phyloP scores from a whole-genome alignment of 805 yeast species.

The Saccharomycopsis vini region DNA sequence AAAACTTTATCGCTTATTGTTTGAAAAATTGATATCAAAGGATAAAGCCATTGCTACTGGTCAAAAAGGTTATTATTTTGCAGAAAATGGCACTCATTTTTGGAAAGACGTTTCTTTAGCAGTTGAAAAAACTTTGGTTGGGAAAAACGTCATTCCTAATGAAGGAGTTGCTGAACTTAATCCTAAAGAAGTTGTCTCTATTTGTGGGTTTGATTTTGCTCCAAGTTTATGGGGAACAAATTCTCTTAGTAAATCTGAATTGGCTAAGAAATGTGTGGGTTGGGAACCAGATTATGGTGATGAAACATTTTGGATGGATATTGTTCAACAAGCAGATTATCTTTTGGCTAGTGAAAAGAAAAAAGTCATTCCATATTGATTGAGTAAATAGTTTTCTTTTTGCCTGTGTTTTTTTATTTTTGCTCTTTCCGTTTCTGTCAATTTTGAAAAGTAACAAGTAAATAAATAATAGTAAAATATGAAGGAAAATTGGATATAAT shows the following conservation, averaged over 20 bases:
- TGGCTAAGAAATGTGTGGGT: conserved; percentile 24
- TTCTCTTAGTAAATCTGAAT: conserved; percentile 25
- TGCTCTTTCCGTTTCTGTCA: too few species aligned
- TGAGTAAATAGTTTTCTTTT: too few species aligned
- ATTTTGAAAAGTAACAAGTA: too few species aligned
- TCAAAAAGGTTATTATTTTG: conserved; percentile 30
- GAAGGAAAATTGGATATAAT: too few species aligned
- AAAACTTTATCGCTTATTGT: conserved; percentile 24
- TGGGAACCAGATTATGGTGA: conserved; percentile 24
- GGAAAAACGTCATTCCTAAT: conserved; percentile 18
- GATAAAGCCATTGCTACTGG: conserved; percentile 25
- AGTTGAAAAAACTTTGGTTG: conserved; percentile 21
- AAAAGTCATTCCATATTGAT: too few species aligned
- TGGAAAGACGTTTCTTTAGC: conserved; percentile 27
- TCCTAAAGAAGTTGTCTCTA: conserved; percentile 19
- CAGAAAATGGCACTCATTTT: conserved; percentile 25
- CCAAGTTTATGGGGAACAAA: conserved; percentile 25
- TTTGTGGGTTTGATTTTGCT: conserved; percentile 20
- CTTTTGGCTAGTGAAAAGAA: neutral
- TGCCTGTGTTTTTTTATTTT: too few species aligned
- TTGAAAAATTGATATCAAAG: conserved; percentile 21
- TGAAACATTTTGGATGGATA: conserved; percentile 21
- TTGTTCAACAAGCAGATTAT: conserved; percentile 21
- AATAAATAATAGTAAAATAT: too few species aligned
- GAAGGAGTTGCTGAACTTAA: conserved; percentile 20